Evolutionary conservation across 2,329 filamentous ascomycete genomes (phyloP), one percentile per base, ranked within the genome.

Genomic region (Talaromyces sp.): DNA sequence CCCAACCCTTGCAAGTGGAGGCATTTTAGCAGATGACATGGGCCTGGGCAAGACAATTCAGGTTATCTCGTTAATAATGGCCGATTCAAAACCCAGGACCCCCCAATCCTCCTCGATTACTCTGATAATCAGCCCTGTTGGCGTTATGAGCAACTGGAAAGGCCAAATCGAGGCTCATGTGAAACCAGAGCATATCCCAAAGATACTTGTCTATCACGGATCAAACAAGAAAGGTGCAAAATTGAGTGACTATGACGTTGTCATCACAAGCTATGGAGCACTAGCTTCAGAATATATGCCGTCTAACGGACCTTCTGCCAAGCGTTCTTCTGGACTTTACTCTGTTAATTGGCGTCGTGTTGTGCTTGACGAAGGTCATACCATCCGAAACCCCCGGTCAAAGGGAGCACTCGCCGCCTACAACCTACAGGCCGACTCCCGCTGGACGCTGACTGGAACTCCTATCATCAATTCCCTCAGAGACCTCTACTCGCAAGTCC

Each of bases 21-120:
- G 92, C 32, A 92, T 96, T 55, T 81, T 96, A 9, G 91, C 91
- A 1, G 92, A 96, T 71, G 92, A 96, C 68, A 96, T 96, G 92
- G 92, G 92, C 3, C 76, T 96, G 5, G 92, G 92, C 26, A 96
- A 96, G 77, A 96, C 92, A 0, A 81, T 96, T 9, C 89, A 96
- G 70, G 83, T 92, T 54, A 93, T 96, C 66, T 89, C 90, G 57
- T 76, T 95, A 38, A 88, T 96, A 59, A 76, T 92, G 64, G 78
- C 83, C 2, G 84, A 86, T 60, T 65, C 73, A 0, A 63, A 70
- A 19, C 74, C 74, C 2, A 72, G 68, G 56, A 79, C 79, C 17
- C 67, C 73, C 3, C 80, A 80, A 6, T 77, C 76, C 0, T 71
- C 78, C 2, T 86, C 85, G 3, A 78, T 87, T 1, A 95, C 91